These are phyloP conservation scores for Sporothrix inflata DNA, from an alignment of 2,329 filamentous ascomycete species.

Conservation along the genomic window DNA sequence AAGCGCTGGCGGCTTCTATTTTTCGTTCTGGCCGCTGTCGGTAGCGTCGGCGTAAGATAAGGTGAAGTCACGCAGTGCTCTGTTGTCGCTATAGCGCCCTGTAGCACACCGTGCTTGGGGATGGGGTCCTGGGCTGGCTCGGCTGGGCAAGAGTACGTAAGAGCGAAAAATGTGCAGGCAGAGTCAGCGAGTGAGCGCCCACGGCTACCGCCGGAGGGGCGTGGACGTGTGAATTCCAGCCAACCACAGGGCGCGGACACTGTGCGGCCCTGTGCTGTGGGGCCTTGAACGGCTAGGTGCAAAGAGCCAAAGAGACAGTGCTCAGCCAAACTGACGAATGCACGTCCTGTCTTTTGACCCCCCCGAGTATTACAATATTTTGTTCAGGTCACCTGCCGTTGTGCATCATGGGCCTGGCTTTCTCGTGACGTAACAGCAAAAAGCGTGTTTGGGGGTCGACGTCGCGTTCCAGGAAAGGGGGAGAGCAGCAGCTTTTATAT, in stretches of 20 bases:
- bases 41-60: slow-evolving; percentile 6
- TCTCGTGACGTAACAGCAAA: slow-evolving; percentile 13
- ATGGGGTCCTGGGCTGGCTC: not conserved
- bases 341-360: not conserved
- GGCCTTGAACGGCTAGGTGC: not conserved
- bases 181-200: slow-evolving; percentile 8
- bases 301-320: not conserved
- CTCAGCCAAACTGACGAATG: not conserved
- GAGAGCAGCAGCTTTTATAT: not conserved
- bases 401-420: not conserved
- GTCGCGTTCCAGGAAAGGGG: not conserved
- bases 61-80: not conserved
- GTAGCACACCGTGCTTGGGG: slow-evolving; percentile 14
- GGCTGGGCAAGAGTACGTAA: not conserved
- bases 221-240: not conserved
- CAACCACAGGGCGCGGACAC: slow-evolving; percentile 8
- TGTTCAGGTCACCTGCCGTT: not conserved
- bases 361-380: not conserved
- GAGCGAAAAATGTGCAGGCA: not conserved
- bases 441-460: not conserved
- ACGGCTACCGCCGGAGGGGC: slow-evolving; percentile 16
- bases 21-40: not conserved
- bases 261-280: not conserved
- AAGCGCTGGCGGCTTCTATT: not conserved
- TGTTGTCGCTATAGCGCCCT: not conserved